Conservation (phyloP, 2,329 filamentous ascomycete species). For the Ophiostoma populinum region DNA sequence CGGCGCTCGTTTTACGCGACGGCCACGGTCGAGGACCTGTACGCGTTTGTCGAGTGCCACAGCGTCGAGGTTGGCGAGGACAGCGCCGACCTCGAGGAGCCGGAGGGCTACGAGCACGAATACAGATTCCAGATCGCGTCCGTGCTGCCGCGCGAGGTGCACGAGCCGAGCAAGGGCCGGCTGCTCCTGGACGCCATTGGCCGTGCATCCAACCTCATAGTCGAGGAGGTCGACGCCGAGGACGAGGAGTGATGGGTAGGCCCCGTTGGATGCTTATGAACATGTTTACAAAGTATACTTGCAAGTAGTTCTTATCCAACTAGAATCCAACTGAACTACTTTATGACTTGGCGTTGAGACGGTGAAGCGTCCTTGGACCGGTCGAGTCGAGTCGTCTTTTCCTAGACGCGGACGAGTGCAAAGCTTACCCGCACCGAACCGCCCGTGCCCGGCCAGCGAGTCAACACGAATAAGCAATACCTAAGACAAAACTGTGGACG, state of each 20-base stretch:
- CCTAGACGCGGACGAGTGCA: no score
- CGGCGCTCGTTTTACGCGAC: slow-evolving; percentile 48
- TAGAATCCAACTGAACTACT: no score
- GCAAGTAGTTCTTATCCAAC: no score
- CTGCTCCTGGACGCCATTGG: slow-evolving; percentile 61
- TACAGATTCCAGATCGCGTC: slow-evolving; percentile 78
- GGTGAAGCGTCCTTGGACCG: no score
- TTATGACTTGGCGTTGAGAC: no score
- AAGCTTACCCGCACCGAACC: no score
- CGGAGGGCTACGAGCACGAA: slow-evolving; percentile 56
- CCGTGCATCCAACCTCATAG: slow-evolving; percentile 71
- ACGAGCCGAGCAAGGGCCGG: slow-evolving; percentile 47
- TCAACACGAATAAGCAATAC: no score
- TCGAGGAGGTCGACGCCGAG: slow-evolving; percentile 38
- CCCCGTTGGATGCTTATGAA: no score
- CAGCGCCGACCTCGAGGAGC: slow-evolving; percentile 31
- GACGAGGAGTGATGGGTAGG: background rate
- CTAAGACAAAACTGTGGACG: no score
- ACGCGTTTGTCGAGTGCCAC: slow-evolving; percentile 91
- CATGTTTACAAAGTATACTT: no score
- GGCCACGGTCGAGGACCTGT: slow-evolving; percentile 72
- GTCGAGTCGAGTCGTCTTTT: no score
- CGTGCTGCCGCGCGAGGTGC: slow-evolving; percentile 69
- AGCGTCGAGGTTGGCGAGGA: slow-evolving; percentile 34
- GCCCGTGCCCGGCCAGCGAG: no score